Conservation (phyloP, 2,329 filamentous ascomycete genomes). For the Stachybotrys chlorohalonatus region DNA sequence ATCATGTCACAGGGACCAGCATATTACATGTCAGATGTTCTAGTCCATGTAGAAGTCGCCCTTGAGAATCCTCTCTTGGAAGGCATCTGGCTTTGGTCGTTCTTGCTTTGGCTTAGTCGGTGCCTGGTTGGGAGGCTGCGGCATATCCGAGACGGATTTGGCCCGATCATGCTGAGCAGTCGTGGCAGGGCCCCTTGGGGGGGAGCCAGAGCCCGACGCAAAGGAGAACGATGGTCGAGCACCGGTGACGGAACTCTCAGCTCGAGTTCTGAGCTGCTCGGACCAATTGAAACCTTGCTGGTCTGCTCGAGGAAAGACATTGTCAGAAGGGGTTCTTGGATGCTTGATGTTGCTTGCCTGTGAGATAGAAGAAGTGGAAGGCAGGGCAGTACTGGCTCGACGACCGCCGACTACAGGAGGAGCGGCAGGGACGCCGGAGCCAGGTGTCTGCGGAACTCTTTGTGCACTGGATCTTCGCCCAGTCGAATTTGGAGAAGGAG, state of each 20-base stretch:
- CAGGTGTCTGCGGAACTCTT: slow-evolving; percentile 15
- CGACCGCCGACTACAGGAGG: slow-evolving; percentile 23
- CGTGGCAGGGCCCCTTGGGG: slow-evolving; percentile 14
- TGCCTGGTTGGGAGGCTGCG: slow-evolving; percentile 44
- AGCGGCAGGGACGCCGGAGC: slow-evolving; percentile 23
- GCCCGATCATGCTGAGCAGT: slow-evolving; percentile 50
- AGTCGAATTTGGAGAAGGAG: slow-evolving; percentile 26
- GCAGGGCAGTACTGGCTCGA: slow-evolving; percentile 24
- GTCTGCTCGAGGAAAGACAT: slow-evolving; percentile 55
- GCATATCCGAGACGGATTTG: slow-evolving; percentile 61
- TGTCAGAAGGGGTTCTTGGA: slow-evolving; percentile 57
- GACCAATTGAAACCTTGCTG: slow-evolving; percentile 91
- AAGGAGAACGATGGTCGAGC: slow-evolving; percentile 51
- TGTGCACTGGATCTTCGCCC: slow-evolving; percentile 21
- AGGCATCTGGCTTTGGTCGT: slow-evolving; percentile 74
- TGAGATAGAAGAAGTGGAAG: slow-evolving; percentile 24
- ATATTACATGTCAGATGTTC: slow-evolving; percentile 8
- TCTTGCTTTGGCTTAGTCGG: slow-evolving; percentile 36
- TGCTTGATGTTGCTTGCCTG: slow-evolving; percentile 53
- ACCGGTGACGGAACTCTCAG: slow-evolving; percentile 65
- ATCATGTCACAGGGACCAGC: background rate
- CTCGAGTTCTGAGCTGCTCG: slow-evolving; percentile 86
- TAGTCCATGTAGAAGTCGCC: slow-evolving; percentile 98
- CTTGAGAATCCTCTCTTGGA: slow-evolving; percentile 95
- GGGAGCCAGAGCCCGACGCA: slow-evolving; percentile 33